phyloP scores from a whole-genome alignment of 345 rosid genomes.

The Hibiscus syriacus region DNA sequence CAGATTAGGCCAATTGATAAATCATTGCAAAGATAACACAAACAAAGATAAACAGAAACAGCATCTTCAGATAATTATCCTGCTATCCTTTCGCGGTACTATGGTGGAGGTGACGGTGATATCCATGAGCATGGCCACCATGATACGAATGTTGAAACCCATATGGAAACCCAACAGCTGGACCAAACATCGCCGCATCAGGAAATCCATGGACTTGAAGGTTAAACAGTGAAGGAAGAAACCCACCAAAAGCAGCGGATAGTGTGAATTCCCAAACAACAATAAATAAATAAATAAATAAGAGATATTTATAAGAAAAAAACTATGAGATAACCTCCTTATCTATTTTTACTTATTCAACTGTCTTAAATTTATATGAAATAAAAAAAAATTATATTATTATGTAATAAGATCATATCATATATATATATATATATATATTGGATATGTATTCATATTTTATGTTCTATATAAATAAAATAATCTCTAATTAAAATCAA shows the following conservation, averaged over 20 bases:
- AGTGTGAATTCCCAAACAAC: constrained; percentile 77
- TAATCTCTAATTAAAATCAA: too few relatives aligned
- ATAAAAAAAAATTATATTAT: too few relatives aligned
- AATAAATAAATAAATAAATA: too few relatives aligned
- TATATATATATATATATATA: too few relatives aligned
- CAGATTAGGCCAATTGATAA: constrained; percentile 35
- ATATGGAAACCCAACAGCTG: constrained; percentile 61
- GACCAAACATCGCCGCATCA: constrained; percentile 68
- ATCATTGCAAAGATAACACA: constrained; percentile 53
- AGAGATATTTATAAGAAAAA: too few relatives aligned
- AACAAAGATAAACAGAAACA: constrained; percentile 44
- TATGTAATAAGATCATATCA: too few relatives aligned
- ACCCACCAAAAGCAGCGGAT: constrained; percentile 81
- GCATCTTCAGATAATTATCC: constrained; percentile 59
- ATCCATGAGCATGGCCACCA: constrained; percentile 65
- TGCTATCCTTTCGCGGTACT: constrained; percentile 69
- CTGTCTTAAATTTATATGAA: too few relatives aligned
- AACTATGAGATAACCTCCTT: too few relatives aligned
- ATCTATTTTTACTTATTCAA: too few relatives aligned
- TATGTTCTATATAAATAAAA: too few relatives aligned
- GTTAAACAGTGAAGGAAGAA: constrained; percentile 74
- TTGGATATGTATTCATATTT: too few relatives aligned
- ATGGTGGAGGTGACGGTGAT: constrained; percentile 22
- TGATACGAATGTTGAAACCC: constrained; percentile 64
- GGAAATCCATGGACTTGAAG: constrained; percentile 85